Conservation (phyloP, 257 asterid genomes). For the Coffea canephora region DNA sequence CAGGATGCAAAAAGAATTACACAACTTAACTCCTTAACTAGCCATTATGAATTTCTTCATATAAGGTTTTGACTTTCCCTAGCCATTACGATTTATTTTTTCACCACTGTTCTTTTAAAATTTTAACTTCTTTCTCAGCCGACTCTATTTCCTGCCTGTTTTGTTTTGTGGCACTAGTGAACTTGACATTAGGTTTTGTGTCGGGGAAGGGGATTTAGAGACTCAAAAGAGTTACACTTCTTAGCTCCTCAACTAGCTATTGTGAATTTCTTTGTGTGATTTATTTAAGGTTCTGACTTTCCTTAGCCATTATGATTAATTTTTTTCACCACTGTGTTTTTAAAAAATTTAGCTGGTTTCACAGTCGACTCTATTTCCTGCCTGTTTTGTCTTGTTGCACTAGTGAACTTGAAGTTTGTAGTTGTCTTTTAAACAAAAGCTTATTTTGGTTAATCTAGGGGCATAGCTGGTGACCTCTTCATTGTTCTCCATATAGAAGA, state of each 20-base stretch:
- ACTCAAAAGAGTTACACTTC: too few species aligned
- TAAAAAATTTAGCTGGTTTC: too few species aligned
- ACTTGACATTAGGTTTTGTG: neutral
- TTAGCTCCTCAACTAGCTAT: too few species aligned
- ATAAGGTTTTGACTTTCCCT: neutral
- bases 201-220: too few species aligned
- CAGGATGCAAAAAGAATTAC: neutral
- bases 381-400: neutral
- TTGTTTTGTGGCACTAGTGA: neutral
- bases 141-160: neutral
- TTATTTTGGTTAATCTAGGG: slow-evolving; percentile 44
- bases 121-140: neutral
- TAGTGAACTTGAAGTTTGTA: neutral
- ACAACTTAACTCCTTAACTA: neutral
- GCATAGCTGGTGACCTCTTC: slow-evolving; percentile 78
- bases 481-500: slow-evolving; percentile 63
- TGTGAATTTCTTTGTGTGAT: neutral
- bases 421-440: neutral
- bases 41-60: neutral
- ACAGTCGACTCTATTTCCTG: neutral
- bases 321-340: neutral
- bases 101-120: neutral
- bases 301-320: too few species aligned
- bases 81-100: too few species aligned
- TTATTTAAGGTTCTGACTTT: neutral